phyloP scores from a whole-genome alignment of 2,329 filamentous ascomycete genomes.

The Ascochyta clinopodiicola region DNA sequence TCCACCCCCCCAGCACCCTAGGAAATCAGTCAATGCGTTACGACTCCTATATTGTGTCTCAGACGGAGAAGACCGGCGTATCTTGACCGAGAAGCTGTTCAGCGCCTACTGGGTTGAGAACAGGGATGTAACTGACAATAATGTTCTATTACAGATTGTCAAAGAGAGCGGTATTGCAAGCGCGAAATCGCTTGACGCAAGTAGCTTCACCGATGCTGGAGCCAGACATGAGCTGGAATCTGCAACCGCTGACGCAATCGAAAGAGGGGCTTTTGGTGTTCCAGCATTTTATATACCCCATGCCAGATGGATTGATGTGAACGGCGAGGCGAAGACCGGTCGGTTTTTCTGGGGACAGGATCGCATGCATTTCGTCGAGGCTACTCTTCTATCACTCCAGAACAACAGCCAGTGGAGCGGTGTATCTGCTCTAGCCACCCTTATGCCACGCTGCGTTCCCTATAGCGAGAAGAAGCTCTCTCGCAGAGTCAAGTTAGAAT shows the following conservation, averaged over 20 bases:
- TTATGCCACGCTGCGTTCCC: slow-evolving; percentile 34
- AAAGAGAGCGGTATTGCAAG: slow-evolving; percentile 31
- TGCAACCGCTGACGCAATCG: slow-evolving; percentile 38
- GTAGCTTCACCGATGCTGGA: slow-evolving; percentile 22
- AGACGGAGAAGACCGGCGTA: slow-evolving; percentile 24
- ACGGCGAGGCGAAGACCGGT: slow-evolving; percentile 21
- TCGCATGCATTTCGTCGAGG: slow-evolving; percentile 48
- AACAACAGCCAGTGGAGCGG: slow-evolving; percentile 16
- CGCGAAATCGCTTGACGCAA: slow-evolving; percentile 9
- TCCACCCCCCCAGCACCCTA: slow-evolving; percentile 41
- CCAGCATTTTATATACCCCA: slow-evolving; percentile 44
- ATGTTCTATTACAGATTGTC: slow-evolving; percentile 33
- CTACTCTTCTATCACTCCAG: slow-evolving; percentile 25
- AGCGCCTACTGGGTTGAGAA: slow-evolving; percentile 44
- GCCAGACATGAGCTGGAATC: slow-evolving; percentile 36
- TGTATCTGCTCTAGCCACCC: slow-evolving; percentile 21
- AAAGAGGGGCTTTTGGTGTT: slow-evolving; percentile 44
- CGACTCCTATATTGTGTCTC: slow-evolving; percentile 35
- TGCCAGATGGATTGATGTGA: slow-evolving; percentile 26
- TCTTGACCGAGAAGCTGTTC: slow-evolving; percentile 36
- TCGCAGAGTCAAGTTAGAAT: slow-evolving; percentile 31
- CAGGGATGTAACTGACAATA: slow-evolving; percentile 33
- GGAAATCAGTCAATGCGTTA: slow-evolving; percentile 44
- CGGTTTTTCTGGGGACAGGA: slow-evolving; percentile 47
- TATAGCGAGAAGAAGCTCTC: slow-evolving; percentile 6